Evolutionary conservation across 2,329 filamentous ascomycete species (phyloP).

Genomic region (Tolypocladium capitatum): DNA sequence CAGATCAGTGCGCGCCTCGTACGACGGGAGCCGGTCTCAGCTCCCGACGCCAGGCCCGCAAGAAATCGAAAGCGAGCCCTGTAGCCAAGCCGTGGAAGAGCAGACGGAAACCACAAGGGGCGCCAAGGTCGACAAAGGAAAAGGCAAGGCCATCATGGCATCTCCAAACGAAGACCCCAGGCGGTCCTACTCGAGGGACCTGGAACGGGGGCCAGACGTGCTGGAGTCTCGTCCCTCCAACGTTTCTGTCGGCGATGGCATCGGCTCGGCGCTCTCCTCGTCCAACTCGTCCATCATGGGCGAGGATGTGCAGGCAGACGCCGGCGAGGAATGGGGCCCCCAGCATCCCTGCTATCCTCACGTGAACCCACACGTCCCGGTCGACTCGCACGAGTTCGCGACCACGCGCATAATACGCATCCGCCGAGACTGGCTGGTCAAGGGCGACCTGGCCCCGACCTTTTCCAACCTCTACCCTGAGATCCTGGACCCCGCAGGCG

Average conservation of each 20-base stretch:
- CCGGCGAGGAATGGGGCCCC: constrained; percentile 79
- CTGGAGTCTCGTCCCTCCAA: constrained; percentile 32
- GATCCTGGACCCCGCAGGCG: constrained; percentile 71
- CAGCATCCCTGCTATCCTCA: constrained; percentile 92
- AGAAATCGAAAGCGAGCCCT: constrained; percentile 2
- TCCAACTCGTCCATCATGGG: constrained; percentile 49
- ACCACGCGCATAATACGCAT: constrained; percentile 85
- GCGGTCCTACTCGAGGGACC: constrained; percentile 33
- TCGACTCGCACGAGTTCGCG: constrained; percentile 58
- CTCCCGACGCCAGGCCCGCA: constrained; percentile 15
- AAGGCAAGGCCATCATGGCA: constrained; percentile 41
- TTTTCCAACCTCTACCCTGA: constrained; percentile 95
- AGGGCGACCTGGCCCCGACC: constrained; percentile 80
- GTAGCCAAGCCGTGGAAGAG: neutral
- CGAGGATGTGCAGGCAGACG: constrained; percentile 49
- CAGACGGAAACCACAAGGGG: neutral
- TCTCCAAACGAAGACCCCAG: constrained; percentile 19
- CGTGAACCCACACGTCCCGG: constrained; percentile 77
- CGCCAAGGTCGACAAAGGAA: constrained; percentile 7
- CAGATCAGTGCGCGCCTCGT: constrained; percentile 37
- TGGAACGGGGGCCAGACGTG: constrained; percentile 40
- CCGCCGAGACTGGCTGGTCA: constrained; percentile 78
- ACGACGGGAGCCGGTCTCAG: constrained; percentile 33
- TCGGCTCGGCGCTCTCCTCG: constrained; percentile 42
- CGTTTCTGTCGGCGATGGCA: constrained; percentile 34